Conservation (phyloP, 805 yeast species). For the Lipomyces japonicus region DNA sequence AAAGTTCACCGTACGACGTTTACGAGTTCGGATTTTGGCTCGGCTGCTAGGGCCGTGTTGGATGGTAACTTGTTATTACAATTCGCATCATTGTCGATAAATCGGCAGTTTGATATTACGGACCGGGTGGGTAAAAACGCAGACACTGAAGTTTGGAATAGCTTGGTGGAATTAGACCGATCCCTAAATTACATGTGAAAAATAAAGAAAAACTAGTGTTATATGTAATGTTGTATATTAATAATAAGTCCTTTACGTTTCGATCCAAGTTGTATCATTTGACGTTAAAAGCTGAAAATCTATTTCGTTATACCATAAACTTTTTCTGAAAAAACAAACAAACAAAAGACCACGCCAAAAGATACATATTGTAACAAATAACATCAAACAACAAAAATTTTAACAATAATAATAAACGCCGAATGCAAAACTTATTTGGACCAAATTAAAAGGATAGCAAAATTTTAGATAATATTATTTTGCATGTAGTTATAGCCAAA, state of each 20-base stretch:
- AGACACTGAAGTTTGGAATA: slow-evolving; percentile 20
- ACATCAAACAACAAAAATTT: background rate
- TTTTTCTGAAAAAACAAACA: background rate
- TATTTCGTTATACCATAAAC: background rate
- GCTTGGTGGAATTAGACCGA: slow-evolving; percentile 24
- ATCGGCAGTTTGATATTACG: slow-evolving; percentile 19
- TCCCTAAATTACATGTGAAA: slow-evolving; percentile 22
- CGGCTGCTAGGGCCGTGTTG: slow-evolving; percentile 20
- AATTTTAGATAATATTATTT: no score
- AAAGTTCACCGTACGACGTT: slow-evolving; percentile 17
- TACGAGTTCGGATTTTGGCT: background rate
- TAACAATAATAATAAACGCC: slow-evolving; percentile 7
- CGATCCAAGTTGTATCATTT: background rate
- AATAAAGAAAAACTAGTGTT: no score
- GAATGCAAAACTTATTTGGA: slow-evolving; percentile 11
- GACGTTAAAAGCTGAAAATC: background rate
- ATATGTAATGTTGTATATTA: no score
- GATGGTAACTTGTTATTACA: slow-evolving; percentile 20
- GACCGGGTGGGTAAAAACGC: slow-evolving; percentile 26
- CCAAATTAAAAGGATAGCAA: no score
- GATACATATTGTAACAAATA: no score
- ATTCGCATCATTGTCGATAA: slow-evolving; percentile 14
- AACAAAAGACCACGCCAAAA: no score
- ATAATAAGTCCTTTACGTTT: background rate
- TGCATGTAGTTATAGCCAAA: no score